Evolutionary conservation across 345 rosid species (phyloP).

Genomic region (Sonneratia alba): DNA sequence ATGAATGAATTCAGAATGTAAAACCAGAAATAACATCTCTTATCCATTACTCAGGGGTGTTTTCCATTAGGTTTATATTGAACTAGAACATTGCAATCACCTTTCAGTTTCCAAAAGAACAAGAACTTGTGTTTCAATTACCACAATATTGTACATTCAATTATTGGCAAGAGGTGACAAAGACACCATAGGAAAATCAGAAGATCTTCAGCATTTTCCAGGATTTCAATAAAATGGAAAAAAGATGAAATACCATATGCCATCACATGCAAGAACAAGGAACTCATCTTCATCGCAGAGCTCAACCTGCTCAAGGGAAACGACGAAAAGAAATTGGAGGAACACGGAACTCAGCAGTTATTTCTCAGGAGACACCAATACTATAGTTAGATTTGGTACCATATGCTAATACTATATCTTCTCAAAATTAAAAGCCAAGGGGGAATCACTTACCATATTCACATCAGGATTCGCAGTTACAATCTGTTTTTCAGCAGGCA

Average conservation of each 20-base stretch:
- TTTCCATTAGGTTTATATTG: background rate
- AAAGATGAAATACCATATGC: conserved; percentile 56
- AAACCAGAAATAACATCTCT: background rate
- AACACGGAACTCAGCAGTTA: background rate
- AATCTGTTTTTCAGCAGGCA: conserved; percentile 72
- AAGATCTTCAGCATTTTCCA: background rate
- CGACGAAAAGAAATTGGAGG: background rate
- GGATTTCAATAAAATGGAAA: background rate
- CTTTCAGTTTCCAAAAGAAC: background rate
- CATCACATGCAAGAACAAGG: conserved; percentile 89
- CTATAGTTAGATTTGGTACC: background rate
- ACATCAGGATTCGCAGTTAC: conserved; percentile 85
- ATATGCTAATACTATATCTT: background rate
- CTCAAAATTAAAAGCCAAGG: background rate
- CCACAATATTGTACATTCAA: background rate
- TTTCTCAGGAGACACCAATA: background rate
- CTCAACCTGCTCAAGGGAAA: conserved; percentile 49
- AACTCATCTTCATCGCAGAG: conserved; percentile 93
- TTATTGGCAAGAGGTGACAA: background rate
- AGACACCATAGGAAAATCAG: background rate
- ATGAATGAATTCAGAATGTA: background rate
- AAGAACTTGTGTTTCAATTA: background rate
- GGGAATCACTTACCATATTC: conserved; percentile 35
- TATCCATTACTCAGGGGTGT: background rate
- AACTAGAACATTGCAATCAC: background rate